Conservation (phyloP, 2,329 filamentous ascomycete species). For the Cadophora malorum region DNA sequence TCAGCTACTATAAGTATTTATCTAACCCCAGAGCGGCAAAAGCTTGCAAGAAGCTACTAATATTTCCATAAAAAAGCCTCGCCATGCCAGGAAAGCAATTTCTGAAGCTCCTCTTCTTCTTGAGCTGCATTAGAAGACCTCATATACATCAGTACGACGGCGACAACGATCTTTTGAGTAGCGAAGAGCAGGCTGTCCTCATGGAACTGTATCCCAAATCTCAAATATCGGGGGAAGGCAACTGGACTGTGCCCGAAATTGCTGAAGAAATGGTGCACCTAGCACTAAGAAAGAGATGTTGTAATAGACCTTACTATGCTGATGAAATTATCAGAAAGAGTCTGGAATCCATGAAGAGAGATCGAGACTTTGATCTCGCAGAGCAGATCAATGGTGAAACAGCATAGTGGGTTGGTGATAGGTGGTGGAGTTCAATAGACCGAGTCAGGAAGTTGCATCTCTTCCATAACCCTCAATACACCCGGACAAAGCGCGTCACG, state of each 20-base stretch:
- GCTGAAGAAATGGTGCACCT: slow-evolving; percentile 3
- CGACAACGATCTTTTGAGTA: neutral
- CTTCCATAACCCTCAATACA: too few relatives aligned
- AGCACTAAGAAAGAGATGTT: neutral
- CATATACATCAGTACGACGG: neutral
- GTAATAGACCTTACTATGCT: neutral
- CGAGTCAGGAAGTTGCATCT: too few relatives aligned
- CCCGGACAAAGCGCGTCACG: too few relatives aligned
- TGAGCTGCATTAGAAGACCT: neutral
- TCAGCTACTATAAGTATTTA: too few relatives aligned
- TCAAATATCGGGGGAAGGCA: neutral
- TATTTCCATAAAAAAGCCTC: neutral
- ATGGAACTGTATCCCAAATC: neutral
- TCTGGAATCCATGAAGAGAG: neutral
- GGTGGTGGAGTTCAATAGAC: too few relatives aligned
- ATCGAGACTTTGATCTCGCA: neutral
- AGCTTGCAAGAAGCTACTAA: too few relatives aligned
- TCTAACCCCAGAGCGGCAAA: too few relatives aligned
- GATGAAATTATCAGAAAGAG: neutral
- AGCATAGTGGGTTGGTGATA: too few relatives aligned
- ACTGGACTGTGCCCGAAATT: neutral
- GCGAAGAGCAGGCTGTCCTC: slow-evolving; percentile 10
- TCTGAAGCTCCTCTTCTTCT: neutral
- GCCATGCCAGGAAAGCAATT: too few relatives aligned
- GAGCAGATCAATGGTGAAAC: too few relatives aligned